Evolutionary conservation across 805 yeast species (phyloP), one percentile per base, ranked within the genome.

Genomic region (Ogataea ramenticola): DNA sequence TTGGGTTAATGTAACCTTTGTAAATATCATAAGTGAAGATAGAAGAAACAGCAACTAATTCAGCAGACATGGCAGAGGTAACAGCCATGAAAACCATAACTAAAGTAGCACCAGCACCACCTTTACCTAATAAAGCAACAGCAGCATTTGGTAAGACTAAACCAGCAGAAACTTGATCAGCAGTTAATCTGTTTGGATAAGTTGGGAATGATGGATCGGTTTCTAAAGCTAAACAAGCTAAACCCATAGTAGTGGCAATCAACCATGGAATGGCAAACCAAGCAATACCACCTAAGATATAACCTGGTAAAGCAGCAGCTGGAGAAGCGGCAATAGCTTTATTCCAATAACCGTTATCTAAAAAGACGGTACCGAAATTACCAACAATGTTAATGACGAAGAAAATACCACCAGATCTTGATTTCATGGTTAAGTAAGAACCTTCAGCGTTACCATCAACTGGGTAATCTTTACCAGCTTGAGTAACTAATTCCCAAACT

Each of bases 201-300:
- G 88, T 81, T 51, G 95, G 95, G 80, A 89, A 87, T 3, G 71
- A 56, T 22, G 88, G 82, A 29, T 77, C 71, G 41, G 68, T 62
- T 65, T 87, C 91, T 42, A 88, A 69, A 19, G 87, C 82, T 45
- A 86, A 65, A 43, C 86, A 86, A 19, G 90, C 87, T n/a, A 88
- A 67, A 12, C 96, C 96, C 84, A 87, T 74, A 8, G 95, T 84
- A 2, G 91, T 81, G 15, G 95, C 85, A 42, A 80, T 74, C 45
- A 86, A 73, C 70, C 82, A 82, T 39, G 96, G 96, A 51, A 89
- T 82, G 8, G 95, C 90, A 59, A 86, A 83, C 96, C 96, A 89
- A 0, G 91, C 84, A 38, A 89, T 62, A 26, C 96, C 96, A 46
- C 96, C 96, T 46, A 86, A 65, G 22, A 86, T 80, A 62, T 89